Conservation (phyloP, 495 filamentous ascomycete genomes). For the Parachaetomium inaequale region DNA sequence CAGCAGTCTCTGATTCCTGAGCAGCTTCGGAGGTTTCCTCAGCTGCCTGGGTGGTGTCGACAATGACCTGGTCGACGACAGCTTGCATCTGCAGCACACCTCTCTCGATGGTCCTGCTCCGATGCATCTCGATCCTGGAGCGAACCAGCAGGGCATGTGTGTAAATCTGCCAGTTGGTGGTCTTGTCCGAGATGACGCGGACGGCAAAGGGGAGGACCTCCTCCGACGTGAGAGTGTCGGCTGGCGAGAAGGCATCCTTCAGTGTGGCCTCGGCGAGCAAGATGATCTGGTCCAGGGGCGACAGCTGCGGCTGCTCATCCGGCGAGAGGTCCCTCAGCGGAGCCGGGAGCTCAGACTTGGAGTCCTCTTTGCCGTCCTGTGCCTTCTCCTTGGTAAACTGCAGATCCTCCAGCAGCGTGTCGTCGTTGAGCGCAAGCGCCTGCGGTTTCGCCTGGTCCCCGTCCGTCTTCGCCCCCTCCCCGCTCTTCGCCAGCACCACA, state of each 20-base stretch:
- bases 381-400: conserved; percentile 57
- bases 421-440: conserved; percentile 77
- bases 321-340: conserved; percentile 63
- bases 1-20: conserved; percentile 15
- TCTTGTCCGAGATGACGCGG: conserved; percentile 80
- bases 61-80: conserved; percentile 91
- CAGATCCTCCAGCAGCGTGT: conserved; percentile 86
- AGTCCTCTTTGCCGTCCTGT: conserved; percentile 31
- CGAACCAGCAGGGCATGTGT: conserved; percentile 86
- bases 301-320: conserved; percentile 74
- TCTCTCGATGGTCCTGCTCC: conserved; percentile 79
- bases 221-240: conserved; percentile 82
- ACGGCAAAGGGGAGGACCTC: conserved; percentile 88
- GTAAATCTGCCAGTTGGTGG: conserved; percentile 97
- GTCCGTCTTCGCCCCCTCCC: conserved; percentile 21
- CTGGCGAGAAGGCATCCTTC: conserved; percentile 76
- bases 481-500: conserved; percentile 83
- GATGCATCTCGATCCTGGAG: conserved; percentile 82
- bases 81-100: conserved; percentile 92
- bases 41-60: conserved; percentile 62
- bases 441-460: conserved; percentile 47
- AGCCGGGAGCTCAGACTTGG: conserved; percentile 53
- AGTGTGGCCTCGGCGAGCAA: conserved; percentile 82
- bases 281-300: conserved; percentile 78
- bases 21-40: conserved; percentile 6